Percentiles rank a stretch among this genome's conserved stretches.
phyloP scores from a whole-genome alignment of 495 filamentous ascomycete species.

The Podospora australis region DNA sequence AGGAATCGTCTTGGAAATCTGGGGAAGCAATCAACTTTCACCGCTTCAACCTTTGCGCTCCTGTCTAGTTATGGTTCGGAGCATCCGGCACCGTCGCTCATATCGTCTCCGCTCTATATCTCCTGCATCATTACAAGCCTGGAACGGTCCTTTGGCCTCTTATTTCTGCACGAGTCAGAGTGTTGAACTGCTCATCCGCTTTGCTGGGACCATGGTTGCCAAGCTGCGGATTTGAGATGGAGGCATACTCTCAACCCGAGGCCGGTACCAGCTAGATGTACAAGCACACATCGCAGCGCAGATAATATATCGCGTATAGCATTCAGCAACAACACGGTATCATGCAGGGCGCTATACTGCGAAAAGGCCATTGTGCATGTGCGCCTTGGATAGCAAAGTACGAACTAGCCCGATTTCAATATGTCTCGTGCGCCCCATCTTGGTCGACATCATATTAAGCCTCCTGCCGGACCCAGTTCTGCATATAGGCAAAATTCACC shows the following conservation, averaged over 20 bases:
- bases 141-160: background rate
- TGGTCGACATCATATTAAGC: slow-evolving; percentile 16
- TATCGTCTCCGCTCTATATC: slow-evolving; percentile 5
- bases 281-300: background rate
- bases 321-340: no score
- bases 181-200: no score
- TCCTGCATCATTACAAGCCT: slow-evolving; percentile 1
- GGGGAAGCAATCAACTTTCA: slow-evolving; percentile 6
- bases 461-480: slow-evolving; percentile 20
- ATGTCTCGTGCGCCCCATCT: slow-evolving; percentile 10
- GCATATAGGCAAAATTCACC: slow-evolving; percentile 23
- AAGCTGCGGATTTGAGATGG: no score
- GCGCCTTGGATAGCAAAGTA: background rate
- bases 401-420: slow-evolving; percentile 11
- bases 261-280: no score
- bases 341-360: no score
- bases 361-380: background rate
- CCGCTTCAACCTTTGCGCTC: background rate
- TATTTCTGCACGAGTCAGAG: slow-evolving; percentile 1
- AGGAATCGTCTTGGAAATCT: background rate
- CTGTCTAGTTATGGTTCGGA: slow-evolving; percentile 12
- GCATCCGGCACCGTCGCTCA: slow-evolving; percentile 15
- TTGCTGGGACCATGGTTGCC: background rate
- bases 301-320: background rate
- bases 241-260: no score